Evolutionary conservation across 306 rosid species (phyloP).

Genomic region (Luffa aegyptiaca): DNA sequence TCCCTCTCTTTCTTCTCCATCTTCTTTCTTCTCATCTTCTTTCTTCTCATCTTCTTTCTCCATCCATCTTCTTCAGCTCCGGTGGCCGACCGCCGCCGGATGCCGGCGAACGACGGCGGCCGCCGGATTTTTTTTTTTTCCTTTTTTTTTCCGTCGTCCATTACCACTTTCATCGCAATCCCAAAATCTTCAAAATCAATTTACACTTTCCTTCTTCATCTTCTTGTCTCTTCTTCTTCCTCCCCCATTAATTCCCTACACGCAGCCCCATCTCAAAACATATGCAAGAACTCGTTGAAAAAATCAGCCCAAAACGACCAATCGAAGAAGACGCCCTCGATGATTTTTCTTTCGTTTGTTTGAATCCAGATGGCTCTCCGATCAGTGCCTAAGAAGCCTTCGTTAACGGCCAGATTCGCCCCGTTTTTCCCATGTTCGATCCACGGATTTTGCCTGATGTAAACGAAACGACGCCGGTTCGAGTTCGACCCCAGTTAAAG

Average conservation of each 20-base stretch:
- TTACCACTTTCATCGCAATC: not conserved
- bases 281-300: not conserved
- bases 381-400: conserved; percentile 66
- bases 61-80: no score
- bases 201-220: not conserved
- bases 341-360: conserved; percentile 52
- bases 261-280: no score
- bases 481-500: conserved; percentile 31
- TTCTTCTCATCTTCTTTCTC: no score
- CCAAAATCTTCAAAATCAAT: not conserved
- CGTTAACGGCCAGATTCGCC: conserved; percentile 64
- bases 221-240: no score
- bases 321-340: not conserved
- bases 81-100: no score
- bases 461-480: not conserved
- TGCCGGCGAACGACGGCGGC: no score
- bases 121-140: no score
- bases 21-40: no score
- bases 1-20: no score
- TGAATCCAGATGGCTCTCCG: conserved; percentile 42
- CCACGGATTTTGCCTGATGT: conserved; percentile 25
- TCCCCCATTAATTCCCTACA: no score
- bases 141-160: no score
- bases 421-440: conserved; percentile 51
- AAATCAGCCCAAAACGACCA: not conserved